A percentile compares a stretch with the other conserved stretches of the same genome.
phyloP scores from a whole-genome alignment of 1,284 basidiomycete genomes.

The Melanopsichium pennsylvanicum region DNA sequence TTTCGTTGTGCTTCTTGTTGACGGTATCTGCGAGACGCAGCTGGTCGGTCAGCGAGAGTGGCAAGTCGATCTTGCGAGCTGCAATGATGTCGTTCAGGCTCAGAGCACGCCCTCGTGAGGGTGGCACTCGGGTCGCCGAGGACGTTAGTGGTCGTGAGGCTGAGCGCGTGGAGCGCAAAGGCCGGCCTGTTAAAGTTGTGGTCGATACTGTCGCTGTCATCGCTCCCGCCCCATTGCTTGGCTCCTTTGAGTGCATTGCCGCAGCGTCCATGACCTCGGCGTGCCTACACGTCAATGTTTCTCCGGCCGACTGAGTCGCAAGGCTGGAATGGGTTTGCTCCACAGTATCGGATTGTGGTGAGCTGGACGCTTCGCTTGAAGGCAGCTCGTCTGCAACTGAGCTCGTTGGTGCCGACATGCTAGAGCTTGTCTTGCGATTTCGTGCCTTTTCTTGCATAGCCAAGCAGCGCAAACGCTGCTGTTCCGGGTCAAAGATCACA shows the following conservation, averaged over 20 bases:
- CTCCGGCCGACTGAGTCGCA: background rate
- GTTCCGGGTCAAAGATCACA: constrained; percentile 28
- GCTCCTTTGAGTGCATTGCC: background rate
- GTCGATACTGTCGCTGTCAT: background rate
- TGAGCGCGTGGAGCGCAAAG: constrained; percentile 21
- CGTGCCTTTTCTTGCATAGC: constrained; percentile 45
- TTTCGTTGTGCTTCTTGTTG: constrained; percentile 47
- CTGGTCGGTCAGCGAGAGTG: constrained; percentile 37
- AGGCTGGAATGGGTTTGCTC: constrained; percentile 1
- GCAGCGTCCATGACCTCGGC: constrained; percentile 6
- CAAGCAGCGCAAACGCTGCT: constrained; percentile 38
- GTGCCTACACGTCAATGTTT: constrained; percentile 1
- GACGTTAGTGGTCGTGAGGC: constrained; percentile 24
- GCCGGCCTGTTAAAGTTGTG: constrained; percentile 16
- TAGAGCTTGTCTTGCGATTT: constrained; percentile 20
- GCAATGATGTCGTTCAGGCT: constrained; percentile 47
- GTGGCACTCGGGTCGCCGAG: constrained; percentile 26
- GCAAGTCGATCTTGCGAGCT: constrained; percentile 42
- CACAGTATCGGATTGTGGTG: background rate
- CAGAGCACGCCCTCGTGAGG: constrained; percentile 32
- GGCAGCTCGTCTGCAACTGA: constrained; percentile 20
- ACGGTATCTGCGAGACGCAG: constrained; percentile 39
- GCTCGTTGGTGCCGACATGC: constrained; percentile 6
- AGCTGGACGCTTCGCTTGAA: constrained; percentile 5
- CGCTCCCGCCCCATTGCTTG: background rate